Conservation (phyloP, 73 alveolate species). For the Urostyla sp. region DNA sequence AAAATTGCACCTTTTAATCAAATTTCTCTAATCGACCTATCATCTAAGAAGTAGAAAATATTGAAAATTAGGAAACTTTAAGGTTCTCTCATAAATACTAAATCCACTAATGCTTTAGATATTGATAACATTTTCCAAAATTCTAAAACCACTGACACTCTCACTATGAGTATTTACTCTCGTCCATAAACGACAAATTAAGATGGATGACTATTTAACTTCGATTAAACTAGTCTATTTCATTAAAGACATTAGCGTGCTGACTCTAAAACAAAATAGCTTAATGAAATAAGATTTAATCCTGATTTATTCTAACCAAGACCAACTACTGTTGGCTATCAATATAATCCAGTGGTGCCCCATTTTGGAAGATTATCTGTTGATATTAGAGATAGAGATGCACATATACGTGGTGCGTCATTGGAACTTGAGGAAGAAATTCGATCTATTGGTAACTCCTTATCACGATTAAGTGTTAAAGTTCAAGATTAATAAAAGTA, state of each 20-base stretch:
- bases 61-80: neutral
- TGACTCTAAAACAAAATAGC: neutral
- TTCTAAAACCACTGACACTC: constrained; percentile 11
- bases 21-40: neutral
- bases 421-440: constrained; percentile 14
- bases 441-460: neutral
- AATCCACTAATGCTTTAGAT: neutral
- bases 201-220: neutral
- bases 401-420: constrained; percentile 33
- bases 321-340: constrained; percentile 41
- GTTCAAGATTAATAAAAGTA: neutral
- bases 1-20: neutral
- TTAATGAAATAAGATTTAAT: neutral
- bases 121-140: constrained; percentile 15
- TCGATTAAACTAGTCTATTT: neutral
- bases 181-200: constrained; percentile 1
- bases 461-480: neutral
- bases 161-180: constrained; percentile 42
- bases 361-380: neutral
- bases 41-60: neutral
- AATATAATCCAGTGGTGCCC: neutral
- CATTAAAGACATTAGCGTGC: neutral
- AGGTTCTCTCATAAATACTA: constrained; percentile 35
- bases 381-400: constrained; percentile 1
- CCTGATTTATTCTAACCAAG: neutral